Percentiles rank a stretch among this genome's conserved stretches.
Conservation (phyloP, 129 eudicot genomes). For the Calendula officinalis region DNA sequence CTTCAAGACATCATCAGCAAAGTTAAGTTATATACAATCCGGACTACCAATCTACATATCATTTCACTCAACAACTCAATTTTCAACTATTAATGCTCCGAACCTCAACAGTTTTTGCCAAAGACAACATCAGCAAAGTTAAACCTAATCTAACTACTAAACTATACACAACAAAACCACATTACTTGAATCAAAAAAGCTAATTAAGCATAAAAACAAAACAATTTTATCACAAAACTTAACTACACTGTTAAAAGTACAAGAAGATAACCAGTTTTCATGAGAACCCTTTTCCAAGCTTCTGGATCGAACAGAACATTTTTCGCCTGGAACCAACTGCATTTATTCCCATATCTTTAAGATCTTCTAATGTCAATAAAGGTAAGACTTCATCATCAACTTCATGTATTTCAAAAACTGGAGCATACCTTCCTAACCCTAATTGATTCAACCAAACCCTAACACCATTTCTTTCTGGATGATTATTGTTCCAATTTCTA, state of each 20-base stretch:
- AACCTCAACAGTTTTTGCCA: slow-evolving; percentile 7
- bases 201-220: slow-evolving; percentile 24
- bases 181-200: slow-evolving; percentile 26
- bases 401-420: slow-evolving; percentile 75
- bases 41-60: slow-evolving; percentile 1
- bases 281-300: slow-evolving; percentile 65
- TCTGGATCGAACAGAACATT: slow-evolving; percentile 60
- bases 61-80: background rate
- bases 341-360: slow-evolving; percentile 77
- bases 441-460: slow-evolving; percentile 64
- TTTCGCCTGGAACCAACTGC: slow-evolving; percentile 72
- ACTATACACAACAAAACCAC: slow-evolving; percentile 29
- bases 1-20: slow-evolving; percentile 2
- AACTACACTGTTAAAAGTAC: slow-evolving; percentile 24
- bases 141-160: slow-evolving; percentile 25
- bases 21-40: background rate
- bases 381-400: slow-evolving; percentile 74
- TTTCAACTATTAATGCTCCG: slow-evolving; percentile 5
- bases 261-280: slow-evolving; percentile 41
- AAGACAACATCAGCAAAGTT: slow-evolving; percentile 22
- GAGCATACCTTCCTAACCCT: slow-evolving; percentile 63
- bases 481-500: slow-evolving; percentile 34
- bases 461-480: slow-evolving; percentile 46
- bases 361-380: slow-evolving; percentile 58
- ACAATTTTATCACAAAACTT: slow-evolving; percentile 28